These are phyloP conservation scores for Anacardium occidentale DNA, from an alignment of 345 rosid genomes.

Conservation along the genomic window DNA sequence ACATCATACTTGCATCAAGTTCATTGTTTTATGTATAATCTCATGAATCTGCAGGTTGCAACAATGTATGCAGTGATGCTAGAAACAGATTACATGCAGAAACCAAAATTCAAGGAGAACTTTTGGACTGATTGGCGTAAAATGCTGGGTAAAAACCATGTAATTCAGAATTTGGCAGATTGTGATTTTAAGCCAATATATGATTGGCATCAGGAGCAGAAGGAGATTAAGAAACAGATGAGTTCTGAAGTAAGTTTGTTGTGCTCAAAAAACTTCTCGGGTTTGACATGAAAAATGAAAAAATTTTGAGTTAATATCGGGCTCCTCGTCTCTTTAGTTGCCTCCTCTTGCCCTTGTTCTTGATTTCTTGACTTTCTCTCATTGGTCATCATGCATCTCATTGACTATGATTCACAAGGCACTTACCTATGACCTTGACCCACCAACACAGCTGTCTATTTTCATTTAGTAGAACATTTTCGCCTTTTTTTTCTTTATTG, in stretches of 20 bases:
- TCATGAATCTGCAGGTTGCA: conserved; percentile 92
- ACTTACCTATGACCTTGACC: too few relatives aligned
- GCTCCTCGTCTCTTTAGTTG: not conserved
- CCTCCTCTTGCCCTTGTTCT: not conserved
- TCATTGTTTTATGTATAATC: too few relatives aligned
- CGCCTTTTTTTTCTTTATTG: not conserved
- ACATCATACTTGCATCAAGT: too few relatives aligned
- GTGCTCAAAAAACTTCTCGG: not conserved
- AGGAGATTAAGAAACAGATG: conserved; percentile 97
- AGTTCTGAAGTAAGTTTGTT: conserved; percentile 70
- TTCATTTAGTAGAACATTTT: not conserved
- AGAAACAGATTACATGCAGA: conserved; percentile 86
- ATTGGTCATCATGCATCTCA: not conserved
- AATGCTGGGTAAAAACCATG: conserved; percentile 82
- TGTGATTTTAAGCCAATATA: conserved; percentile 90
- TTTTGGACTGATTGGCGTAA: conserved; percentile 93
- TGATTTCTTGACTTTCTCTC: not conserved
- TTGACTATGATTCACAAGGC: not conserved
- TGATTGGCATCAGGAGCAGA: conserved; percentile 86
- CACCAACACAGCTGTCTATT: too few relatives aligned
- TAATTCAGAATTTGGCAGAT: conserved; percentile 66
- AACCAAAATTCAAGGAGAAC: conserved; percentile 78
- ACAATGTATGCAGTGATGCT: conserved; percentile 97
- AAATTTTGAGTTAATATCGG: not conserved
- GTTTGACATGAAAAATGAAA: not conserved